Percentiles rank a stretch among this genome's conserved stretches.
Conservation (phyloP, 2,329 filamentous ascomycete genomes). For the Chrysoporthe cubensis region DNA sequence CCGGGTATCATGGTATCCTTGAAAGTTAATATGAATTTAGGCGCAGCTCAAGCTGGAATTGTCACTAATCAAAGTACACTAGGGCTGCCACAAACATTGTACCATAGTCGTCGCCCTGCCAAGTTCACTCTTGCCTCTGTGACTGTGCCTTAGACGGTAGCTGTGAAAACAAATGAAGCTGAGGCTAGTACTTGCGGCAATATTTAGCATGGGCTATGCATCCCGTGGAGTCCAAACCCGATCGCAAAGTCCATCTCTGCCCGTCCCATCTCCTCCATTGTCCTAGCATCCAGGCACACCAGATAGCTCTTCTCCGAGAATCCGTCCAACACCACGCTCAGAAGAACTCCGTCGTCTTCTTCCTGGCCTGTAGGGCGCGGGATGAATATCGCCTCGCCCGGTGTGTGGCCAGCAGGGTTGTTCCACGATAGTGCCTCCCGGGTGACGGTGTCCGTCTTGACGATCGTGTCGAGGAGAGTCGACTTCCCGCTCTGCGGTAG, state of each 20-base stretch:
- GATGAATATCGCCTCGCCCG: constrained; percentile 72
- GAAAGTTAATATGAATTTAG: no score
- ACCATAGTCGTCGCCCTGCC: no score
- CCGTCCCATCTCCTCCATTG: constrained; percentile 65
- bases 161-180: no score
- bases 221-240: constrained; percentile 68
- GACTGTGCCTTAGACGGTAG: no score
- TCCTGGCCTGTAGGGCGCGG: constrained; percentile 47
- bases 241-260: constrained; percentile 66
- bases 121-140: no score
- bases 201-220: constrained; percentile 40
- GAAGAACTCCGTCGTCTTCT: constrained; percentile 43
- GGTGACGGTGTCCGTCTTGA: constrained; percentile 66
- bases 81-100: no score
- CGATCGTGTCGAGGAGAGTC: constrained; percentile 64
- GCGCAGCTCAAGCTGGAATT: no score
- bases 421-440: constrained; percentile 60
- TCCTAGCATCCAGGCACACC: constrained; percentile 65
- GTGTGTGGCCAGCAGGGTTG: constrained; percentile 61
- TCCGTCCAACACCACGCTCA: constrained; percentile 65
- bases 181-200: not conserved
- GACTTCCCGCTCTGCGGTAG: constrained; percentile 59
- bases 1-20: no score
- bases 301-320: constrained; percentile 64
- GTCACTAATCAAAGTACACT: no score